Base-by-base conservation (phyloP, 116 monocot species). In the Zostera marina region DNA sequence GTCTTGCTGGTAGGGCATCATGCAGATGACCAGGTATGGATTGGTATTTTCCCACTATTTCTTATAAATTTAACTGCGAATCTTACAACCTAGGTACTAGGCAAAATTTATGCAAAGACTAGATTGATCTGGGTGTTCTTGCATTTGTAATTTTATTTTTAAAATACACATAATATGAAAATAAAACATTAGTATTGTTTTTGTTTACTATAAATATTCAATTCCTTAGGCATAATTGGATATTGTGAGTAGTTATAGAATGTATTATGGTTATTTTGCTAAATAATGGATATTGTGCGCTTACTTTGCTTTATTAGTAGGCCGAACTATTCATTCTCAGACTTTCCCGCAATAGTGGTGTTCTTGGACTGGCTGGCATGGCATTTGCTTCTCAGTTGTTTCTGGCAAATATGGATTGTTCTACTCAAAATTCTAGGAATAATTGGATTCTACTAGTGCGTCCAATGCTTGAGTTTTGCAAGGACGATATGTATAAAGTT, bases 321-420 rank as follows among this genome's bases (percentile, higher is more conserved):
- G 98, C 81, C 66, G 98, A 99, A 42, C 68, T 99, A 22, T 87
- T 99, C 47, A 68, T 99, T 73, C 75, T 99, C 52, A 90, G 98
- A 74, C 58, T 91, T 53, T 99, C 98, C 39, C 90, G 98, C 22
- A 79, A 79, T 47, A 99, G 98, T 76, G 91, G 98, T 55, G 75
- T 99, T 42, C 68, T 90, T 69, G 98, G 98, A 22, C 91, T 99
- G 73, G 98, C 98, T 70, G 86, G 98, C 42, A 99, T 91, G 91
- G 77, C 98, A 46, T 99, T 81, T 71, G 66, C 72, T 70, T 90
- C 91, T 52, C 91, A 99, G 52, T 65, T 84, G 59, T 99, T 91
- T 73, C 72, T 78, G 9, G 42, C 61, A 39, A 15, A 65, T 53
- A 11, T 64, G 20, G 61, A 52, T 54, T 44, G 16, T 47, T 48